Evolutionary conservation across 257 asterid species (phyloP).

Genomic region (Oldenlandia corymbosa): DNA sequence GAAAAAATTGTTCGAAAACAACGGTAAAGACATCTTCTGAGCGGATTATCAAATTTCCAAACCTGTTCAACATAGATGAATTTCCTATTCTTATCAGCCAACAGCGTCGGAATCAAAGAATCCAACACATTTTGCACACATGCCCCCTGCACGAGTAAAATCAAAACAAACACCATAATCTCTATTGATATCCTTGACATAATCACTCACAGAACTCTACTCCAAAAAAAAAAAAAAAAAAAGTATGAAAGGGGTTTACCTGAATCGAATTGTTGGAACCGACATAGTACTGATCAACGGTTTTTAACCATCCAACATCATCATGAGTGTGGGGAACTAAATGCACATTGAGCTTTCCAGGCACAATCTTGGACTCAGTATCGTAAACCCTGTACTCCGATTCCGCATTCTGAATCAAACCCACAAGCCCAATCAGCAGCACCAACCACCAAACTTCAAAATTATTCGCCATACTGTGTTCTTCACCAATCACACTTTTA

Average conservation of each 20-base stretch:
- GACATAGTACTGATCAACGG: slow-evolving; percentile 93
- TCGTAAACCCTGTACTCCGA: slow-evolving; percentile 70
- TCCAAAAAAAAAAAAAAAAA: background rate
- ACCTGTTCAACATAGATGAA: slow-evolving; percentile 91
- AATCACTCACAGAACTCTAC: background rate
- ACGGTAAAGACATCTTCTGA: background rate
- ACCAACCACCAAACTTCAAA: background rate
- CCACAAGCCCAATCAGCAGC: slow-evolving; percentile 9
- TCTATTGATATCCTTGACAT: too few species aligned
- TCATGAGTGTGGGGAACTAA: slow-evolving; percentile 94
- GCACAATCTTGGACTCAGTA: slow-evolving; percentile 57
- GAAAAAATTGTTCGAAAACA: background rate
- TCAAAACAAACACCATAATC: background rate
- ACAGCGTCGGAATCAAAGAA: slow-evolving; percentile 71
- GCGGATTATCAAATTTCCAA: background rate
- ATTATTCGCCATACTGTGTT: slow-evolving; percentile 7
- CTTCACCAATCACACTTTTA: background rate
- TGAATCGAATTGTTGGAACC: slow-evolving; percentile 88
- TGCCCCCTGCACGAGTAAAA: slow-evolving; percentile 55
- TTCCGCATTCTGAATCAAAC: slow-evolving; percentile 31
- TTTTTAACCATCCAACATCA: slow-evolving; percentile 98
- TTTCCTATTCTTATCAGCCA: slow-evolving; percentile 75
- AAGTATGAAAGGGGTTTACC: slow-evolving; percentile 28
- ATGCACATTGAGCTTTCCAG: slow-evolving; percentile 82
- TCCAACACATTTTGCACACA: slow-evolving; percentile 95